Evolutionary conservation across 352 stramenopile species (phyloP), one percentile per base, ranked within the genome.

Genomic region (Phytopythium ostracodes): DNA sequence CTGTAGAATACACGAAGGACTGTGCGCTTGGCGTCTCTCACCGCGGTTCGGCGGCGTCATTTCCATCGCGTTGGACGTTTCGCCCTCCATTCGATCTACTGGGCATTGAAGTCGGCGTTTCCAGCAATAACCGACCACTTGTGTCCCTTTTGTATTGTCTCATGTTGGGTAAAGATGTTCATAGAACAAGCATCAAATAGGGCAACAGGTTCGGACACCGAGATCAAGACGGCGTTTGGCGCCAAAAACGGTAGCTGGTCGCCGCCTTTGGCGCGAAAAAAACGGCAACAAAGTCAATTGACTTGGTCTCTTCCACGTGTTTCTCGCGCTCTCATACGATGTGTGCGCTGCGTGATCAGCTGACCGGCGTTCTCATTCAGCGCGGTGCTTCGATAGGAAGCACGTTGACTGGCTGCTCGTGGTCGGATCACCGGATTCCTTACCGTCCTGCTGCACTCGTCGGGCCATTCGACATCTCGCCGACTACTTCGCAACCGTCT

Each of bases 271-370:
- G 42, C 42, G 42, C 42, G 42, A 8, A 49, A 49, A n/a, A 38
- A 49, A 46, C 40, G 40, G 40, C 40, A 46, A 46, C 40, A 46
- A 46, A 46, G 40, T 25, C 20, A 49, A 49, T 49, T 49, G 42
- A 49, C 42, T 24, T 5, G 5, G 42, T 24, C 18, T 5, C 7
- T 10, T 38, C 10, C 33, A 38, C 7, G 1, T 49, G 42, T 49
- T 49, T 49, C 42, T 7, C 4, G 42, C 15, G 42, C 25, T 7
- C n/a, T 18, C 20, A 10, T 14, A 8, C 25, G 20, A 17, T 49
- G 42, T 12, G 9, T 27, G 20, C 18, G 20, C 10, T 8, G 5
- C 20, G 42, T 25, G 20, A 15, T 27, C 42, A 22, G 20, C n/a
- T 49, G 20, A 25, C 17, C 20, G 20, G 20, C 42, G 42, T 25